Base-by-base conservation (phyloP, 2,329 filamentous ascomycete genomes). In the Lecanicillium sp. region DNA sequence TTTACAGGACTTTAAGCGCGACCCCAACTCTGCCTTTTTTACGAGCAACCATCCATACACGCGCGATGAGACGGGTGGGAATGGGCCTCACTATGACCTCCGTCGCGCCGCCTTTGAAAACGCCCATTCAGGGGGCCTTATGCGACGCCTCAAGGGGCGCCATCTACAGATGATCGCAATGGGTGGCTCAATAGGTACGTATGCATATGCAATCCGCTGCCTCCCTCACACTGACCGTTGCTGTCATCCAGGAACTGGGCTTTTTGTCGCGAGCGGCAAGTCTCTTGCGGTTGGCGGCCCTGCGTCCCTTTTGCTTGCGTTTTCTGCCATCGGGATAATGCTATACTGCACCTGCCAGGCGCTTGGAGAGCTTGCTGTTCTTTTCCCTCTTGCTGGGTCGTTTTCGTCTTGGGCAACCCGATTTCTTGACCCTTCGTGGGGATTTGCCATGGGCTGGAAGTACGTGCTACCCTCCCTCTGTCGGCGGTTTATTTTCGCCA, bases 161-260 rank as follows among this genome's bases (percentile, higher is more conserved):
- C 87, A 94, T 66, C 57, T 94, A 53, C 86, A 92, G 65, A 94
- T 94, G 87, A 94, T 94, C 66, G 87, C 87, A 8, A 89, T 94
- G 49, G 86, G 86, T 48, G 86, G 86, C 30, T 87, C 82, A 7
- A 90, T 92, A 51, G 82, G 81, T 74, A 63, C 10, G 52, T 46
- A 8, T n/a, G 5, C 13, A 17, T 28, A 10, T 2, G 6, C 4
- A 33, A 5, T 4, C 18, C 17, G 10, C 9, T 12, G 19, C 10
- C 13, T 5, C n/a, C n/a, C n/a, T n/a, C 4, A 36, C 13, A 2
- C 10, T 25, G 28, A 14, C 9, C 17, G n/a, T 19, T 9, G n/a
- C 19, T 9, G 13, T 28, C 11, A 4, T 30, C 22, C n/a, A 41
- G 40, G 35, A 12, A 85, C 81, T 25, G 86, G 86, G 48, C 68